Conservation (phyloP, 2,329 filamentous ascomycete genomes). For the Diaporthe aspalathi region DNA sequence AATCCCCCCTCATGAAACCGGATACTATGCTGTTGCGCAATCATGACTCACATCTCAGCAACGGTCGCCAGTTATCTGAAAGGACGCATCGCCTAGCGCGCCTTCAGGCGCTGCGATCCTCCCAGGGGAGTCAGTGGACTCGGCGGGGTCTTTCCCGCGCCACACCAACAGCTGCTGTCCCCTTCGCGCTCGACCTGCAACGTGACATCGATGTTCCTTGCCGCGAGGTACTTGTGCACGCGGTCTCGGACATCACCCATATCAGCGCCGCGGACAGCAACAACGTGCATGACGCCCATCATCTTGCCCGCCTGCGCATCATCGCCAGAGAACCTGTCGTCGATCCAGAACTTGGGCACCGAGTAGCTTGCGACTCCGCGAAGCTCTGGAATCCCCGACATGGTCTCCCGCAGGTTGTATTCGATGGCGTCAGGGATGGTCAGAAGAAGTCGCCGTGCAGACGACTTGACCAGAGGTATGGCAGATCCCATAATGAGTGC, state of each 20-base stretch:
- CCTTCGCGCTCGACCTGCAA: slow-evolving; percentile 91
- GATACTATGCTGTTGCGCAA: not conserved
- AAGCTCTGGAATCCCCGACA: slow-evolving; percentile 84
- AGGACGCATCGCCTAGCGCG: slow-evolving; percentile 29
- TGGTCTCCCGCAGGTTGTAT: slow-evolving; percentile 85
- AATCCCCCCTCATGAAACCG: not conserved
- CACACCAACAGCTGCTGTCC: slow-evolving; percentile 74
- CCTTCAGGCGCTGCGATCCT: slow-evolving; percentile 36
- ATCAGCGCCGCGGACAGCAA: slow-evolving; percentile 77
- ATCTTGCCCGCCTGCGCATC: slow-evolving; percentile 63
- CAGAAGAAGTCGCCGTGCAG: slow-evolving; percentile 84
- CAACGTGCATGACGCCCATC: slow-evolving; percentile 87
- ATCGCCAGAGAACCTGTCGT: slow-evolving; percentile 68
- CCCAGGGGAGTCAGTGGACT: slow-evolving; percentile 38
- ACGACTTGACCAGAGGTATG: slow-evolving; percentile 85
- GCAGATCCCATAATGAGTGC: slow-evolving; percentile 93
- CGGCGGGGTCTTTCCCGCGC: slow-evolving; percentile 53
- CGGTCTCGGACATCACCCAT: slow-evolving; percentile 85
- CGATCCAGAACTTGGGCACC: slow-evolving; percentile 92
- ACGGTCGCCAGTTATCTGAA: slow-evolving; percentile 4
- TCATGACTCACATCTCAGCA: not conserved
- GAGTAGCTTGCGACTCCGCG: slow-evolving; percentile 87
- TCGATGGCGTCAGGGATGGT: slow-evolving; percentile 87
- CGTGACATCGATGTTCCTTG: slow-evolving; percentile 81
- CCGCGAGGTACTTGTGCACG: slow-evolving; percentile 76